Evolutionary conservation across 169 alveolate genomes (phyloP).

Genomic region (Cryptosporidium viatorum): DNA sequence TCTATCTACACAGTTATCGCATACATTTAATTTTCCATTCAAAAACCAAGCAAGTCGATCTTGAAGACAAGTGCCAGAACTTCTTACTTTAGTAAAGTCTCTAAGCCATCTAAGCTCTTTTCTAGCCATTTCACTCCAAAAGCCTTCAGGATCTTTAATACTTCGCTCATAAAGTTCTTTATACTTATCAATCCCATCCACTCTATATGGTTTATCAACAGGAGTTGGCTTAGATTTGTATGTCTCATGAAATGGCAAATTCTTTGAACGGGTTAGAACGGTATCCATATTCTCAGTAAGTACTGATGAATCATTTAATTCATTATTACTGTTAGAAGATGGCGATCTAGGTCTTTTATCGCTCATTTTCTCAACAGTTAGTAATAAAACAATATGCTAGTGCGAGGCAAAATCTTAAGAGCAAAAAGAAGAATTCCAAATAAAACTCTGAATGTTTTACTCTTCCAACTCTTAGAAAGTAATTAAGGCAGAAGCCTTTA

Average conservation of each 20-base stretch:
- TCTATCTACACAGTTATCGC: constrained; percentile 93
- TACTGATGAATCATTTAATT: constrained; percentile 30
- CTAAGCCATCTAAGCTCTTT: constrained; percentile 61
- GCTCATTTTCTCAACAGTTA: not conserved
- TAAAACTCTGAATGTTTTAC: constrained; percentile 9
- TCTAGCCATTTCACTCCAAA: constrained; percentile 70
- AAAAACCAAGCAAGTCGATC: constrained; percentile 85
- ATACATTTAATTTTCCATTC: constrained; percentile 90
- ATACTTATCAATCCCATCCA: not conserved
- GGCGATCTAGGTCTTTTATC: constrained; percentile 4
- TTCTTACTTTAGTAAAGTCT: constrained; percentile 39
- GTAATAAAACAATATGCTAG: not conserved
- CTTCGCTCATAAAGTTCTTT: constrained; percentile 22
- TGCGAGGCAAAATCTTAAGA: not conserved
- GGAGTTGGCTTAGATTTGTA: constrained; percentile 10
- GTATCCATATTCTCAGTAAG: constrained; percentile 69
- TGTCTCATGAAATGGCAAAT: constrained; percentile 46
- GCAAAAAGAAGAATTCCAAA: constrained; percentile 2
- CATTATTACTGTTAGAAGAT: constrained; percentile 5
- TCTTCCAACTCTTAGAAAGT: not conserved
- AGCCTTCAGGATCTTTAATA: constrained; percentile 50
- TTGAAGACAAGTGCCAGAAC: constrained; percentile 55
- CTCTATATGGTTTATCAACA: constrained; percentile 42
- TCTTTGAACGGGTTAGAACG: constrained; percentile 35
- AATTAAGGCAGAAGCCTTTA: constrained; percentile 6